A percentile compares a stretch with the other conserved stretches of the same genome.
These are phyloP conservation scores for Zanthoxylum bungeanum DNA, from an alignment of 345 rosid species.

Conservation along the genomic window DNA sequence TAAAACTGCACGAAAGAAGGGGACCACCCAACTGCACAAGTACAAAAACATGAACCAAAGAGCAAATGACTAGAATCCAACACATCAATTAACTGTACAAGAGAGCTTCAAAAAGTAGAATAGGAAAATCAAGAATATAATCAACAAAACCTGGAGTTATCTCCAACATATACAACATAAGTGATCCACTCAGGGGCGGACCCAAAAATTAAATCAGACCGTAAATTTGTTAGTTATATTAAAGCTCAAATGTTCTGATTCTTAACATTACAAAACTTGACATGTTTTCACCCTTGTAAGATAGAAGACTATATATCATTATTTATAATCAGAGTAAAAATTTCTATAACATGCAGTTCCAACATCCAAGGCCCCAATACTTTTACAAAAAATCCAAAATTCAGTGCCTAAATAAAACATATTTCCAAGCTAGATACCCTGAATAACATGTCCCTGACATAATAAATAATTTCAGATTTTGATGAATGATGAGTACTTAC, in stretches of 20 bases:
- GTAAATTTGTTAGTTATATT: no score
- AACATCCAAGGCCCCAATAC: background rate
- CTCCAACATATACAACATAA: background rate
- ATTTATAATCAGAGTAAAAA: background rate
- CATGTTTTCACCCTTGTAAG: background rate
- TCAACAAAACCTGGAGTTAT: background rate
- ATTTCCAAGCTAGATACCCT: background rate
- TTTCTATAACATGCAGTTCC: background rate
- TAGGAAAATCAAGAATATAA: background rate
- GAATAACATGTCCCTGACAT: background rate
- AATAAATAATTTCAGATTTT: background rate
- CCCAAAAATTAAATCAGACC: no score
- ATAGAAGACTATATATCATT: background rate
- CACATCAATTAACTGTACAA: background rate
- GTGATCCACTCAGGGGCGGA: background rate
- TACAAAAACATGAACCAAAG: background rate
- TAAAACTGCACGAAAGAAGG: no score
- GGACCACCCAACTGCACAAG: background rate
- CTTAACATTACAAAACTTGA: background rate
- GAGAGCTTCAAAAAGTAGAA: background rate
- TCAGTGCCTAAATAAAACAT: background rate
- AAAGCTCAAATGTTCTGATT: background rate
- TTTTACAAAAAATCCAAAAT: background rate
- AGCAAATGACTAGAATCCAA: background rate
- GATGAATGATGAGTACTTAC: conserved; percentile 58